Evolutionary conservation across 768 basidiomycete species (phyloP).

Genomic region (Exidia glandulosa): DNA sequence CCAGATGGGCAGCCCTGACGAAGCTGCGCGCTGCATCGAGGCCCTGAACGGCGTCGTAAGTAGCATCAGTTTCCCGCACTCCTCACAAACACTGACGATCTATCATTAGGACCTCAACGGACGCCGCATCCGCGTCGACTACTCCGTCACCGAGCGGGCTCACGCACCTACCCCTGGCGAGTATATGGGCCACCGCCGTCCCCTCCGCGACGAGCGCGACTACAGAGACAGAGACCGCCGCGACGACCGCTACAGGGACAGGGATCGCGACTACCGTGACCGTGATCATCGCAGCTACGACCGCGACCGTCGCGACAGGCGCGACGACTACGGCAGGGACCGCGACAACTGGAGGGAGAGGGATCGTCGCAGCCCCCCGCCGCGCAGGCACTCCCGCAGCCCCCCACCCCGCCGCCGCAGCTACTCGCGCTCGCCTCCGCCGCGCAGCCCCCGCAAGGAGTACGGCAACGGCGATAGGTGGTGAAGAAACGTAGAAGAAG

Average conservation of each 20-base stretch:
- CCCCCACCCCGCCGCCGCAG: neutral
- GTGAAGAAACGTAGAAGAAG: neutral
- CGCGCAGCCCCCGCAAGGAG: constrained; percentile 3
- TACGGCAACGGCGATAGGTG: neutral
- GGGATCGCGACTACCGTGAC: constrained; percentile 1
- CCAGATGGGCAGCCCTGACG: constrained; percentile 81
- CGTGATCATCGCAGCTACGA: constrained; percentile 24
- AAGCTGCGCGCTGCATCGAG: constrained; percentile 77
- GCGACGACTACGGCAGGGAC: constrained; percentile 23
- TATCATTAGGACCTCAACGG: constrained; percentile 75
- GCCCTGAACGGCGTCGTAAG: constrained; percentile 87
- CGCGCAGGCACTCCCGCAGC: constrained; percentile 1
- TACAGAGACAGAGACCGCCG: constrained; percentile 35
- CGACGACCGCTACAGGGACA: constrained; percentile 32
- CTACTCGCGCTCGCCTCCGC: neutral
- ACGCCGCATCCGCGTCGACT: constrained; percentile 93
- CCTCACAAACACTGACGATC: neutral
- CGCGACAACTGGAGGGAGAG: constrained; percentile 3
- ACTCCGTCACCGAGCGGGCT: constrained; percentile 85
- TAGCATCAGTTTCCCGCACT: constrained; percentile 8
- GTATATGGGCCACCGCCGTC: constrained; percentile 87
- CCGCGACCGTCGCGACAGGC: constrained; percentile 31
- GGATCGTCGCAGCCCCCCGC: constrained; percentile 4
- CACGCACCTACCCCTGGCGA: constrained; percentile 96
- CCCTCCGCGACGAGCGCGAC: constrained; percentile 26